Evolutionary conservation across 352 stramenopile species (phyloP).

Genomic region (Blastocystis sp.): DNA sequence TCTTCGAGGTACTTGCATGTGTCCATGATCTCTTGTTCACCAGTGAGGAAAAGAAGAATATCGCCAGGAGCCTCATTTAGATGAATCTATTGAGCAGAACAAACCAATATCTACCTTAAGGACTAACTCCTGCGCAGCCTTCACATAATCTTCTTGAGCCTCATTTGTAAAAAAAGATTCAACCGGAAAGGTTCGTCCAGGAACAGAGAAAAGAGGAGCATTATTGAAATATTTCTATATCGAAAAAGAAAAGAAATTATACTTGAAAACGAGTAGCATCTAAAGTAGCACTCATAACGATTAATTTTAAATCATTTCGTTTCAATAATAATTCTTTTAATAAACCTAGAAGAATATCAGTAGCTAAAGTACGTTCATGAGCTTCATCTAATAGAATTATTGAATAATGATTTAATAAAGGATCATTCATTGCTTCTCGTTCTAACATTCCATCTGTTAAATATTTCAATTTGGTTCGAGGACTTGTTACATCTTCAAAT

Average conservation of each 20-base stretch:
- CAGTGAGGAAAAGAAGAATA: slow-evolving; percentile 97
- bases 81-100: slow-evolving; percentile 84
- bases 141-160: slow-evolving; percentile 93
- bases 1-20: slow-evolving; percentile 80
- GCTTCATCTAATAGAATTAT: slow-evolving; percentile 96
- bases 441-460: slow-evolving; percentile 92
- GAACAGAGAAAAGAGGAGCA: slow-evolving; percentile 85
- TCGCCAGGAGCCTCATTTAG: slow-evolving; percentile 90
- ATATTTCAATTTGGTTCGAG: slow-evolving; percentile 74
- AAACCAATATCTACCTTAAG: slow-evolving; percentile 66
- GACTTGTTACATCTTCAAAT: slow-evolving; percentile 90
- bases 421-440: slow-evolving; percentile 91
- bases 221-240: slow-evolving; percentile 83
- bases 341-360: slow-evolving; percentile 93
- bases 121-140: slow-evolving; percentile 73
- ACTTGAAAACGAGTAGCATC: slow-evolving; percentile 91
- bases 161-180: slow-evolving; percentile 81
- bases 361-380: slow-evolving; percentile 92
- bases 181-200: slow-evolving; percentile 92
- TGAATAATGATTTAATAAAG: slow-evolving; percentile 71
- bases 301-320: slow-evolving; percentile 88
- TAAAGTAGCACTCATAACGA: slow-evolving; percentile 98
- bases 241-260: not conserved
- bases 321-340: slow-evolving; percentile 92
- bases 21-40: slow-evolving; percentile 95